A percentile compares a stretch with the other conserved stretches of the same genome.
Evolutionary conservation across 2,329 filamentous ascomycete species (phyloP).

Genomic region (Aspergillus viridinutans): DNA sequence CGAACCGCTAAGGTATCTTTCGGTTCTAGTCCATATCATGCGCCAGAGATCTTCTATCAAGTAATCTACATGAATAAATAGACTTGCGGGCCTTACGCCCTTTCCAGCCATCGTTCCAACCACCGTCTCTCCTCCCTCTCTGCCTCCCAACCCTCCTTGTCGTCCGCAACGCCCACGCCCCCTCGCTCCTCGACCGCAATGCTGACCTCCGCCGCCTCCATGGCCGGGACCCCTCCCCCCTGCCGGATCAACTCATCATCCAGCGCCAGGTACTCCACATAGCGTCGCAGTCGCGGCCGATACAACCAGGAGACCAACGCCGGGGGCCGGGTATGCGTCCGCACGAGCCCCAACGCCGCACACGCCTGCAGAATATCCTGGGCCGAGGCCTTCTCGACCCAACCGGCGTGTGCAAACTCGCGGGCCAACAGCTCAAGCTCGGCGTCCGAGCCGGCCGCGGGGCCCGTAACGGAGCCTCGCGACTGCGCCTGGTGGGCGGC

Average conservation of each 20-base stretch:
- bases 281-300: slow-evolving; percentile 48
- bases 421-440: slow-evolving; percentile 29
- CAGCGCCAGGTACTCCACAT: slow-evolving; percentile 60
- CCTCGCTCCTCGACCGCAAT: slow-evolving; percentile 70
- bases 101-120: slow-evolving; percentile 34
- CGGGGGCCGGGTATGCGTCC: slow-evolving; percentile 41
- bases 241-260: slow-evolving; percentile 68
- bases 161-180: slow-evolving; percentile 30
- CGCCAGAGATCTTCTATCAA: neutral
- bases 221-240: slow-evolving; percentile 56
- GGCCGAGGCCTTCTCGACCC: slow-evolving; percentile 16
- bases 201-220: slow-evolving; percentile 62
- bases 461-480: slow-evolving; percentile 10
- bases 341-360: slow-evolving; percentile 31
- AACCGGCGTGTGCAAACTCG: slow-evolving; percentile 18
- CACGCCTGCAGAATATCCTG: slow-evolving; percentile 30
- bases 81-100: slow-evolving; percentile 3
- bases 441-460: slow-evolving; percentile 14
- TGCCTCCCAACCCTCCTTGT: slow-evolving; percentile 16
- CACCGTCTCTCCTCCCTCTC: slow-evolving; percentile 33
- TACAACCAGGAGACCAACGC: slow-evolving; percentile 45
- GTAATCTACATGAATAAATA: neutral
- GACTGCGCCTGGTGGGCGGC: slow-evolving; percentile 17
- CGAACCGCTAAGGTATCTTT: no score
- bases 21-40: neutral